Conservation (phyloP, 1,139 yeast genomes). For the Eremothecium coryli region DNA sequence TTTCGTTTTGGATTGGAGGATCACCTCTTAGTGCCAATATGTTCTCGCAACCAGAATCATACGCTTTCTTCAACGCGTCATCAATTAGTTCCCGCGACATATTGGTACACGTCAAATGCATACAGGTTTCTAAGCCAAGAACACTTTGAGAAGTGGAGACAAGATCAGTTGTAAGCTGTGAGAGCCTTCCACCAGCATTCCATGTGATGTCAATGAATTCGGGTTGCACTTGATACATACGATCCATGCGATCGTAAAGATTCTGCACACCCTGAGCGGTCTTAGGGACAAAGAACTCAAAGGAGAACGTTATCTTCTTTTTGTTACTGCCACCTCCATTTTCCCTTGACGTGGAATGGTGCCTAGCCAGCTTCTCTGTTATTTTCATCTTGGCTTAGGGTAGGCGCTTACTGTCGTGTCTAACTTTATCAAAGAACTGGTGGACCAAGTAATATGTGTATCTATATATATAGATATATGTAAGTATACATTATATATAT, state of each 20-base stretch:
- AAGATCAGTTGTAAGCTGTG: constrained; percentile 74
- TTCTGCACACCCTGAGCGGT: constrained; percentile 96
- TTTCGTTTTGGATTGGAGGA: constrained; percentile 46
- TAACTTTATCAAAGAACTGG: no score
- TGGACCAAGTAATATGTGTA: no score
- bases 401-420: no score
- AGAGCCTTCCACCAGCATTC: constrained; percentile 82
- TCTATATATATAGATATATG: no score
- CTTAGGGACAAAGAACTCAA: constrained; percentile 97
- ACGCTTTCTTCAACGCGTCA: constrained; percentile 77
- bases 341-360: no score
- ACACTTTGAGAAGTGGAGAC: constrained; percentile 86
- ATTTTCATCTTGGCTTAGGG: constrained; percentile 31
- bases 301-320: constrained; percentile 57
- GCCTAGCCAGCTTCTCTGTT: constrained; percentile 34
- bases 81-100: constrained; percentile 80
- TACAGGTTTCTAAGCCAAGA: constrained; percentile 92
- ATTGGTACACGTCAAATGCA: constrained; percentile 96
- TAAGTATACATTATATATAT: no score
- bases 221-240: constrained; percentile 86
- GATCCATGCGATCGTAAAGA: constrained; percentile 91
- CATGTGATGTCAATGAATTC: constrained; percentile 92
- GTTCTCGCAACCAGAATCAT: constrained; percentile 87
- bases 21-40: constrained; percentile 83
- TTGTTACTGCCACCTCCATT: no score